Base-by-base conservation (phyloP, 768 basidiomycete genomes). In the Lentinus tigrinus region DNA sequence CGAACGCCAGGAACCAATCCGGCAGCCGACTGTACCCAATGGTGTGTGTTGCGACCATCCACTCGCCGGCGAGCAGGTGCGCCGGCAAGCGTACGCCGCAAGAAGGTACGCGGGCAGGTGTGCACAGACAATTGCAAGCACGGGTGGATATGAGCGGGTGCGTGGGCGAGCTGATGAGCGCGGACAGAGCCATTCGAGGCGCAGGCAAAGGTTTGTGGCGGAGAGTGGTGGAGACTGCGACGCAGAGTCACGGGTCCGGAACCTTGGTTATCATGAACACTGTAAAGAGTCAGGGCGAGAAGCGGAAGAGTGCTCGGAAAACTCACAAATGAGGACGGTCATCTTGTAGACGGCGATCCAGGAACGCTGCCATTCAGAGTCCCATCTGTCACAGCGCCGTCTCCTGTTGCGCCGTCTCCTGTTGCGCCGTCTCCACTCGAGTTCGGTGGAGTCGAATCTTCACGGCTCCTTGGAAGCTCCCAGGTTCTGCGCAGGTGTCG, bases 311-410 rank as follows among this genome's bases (percentile, higher is more conserved):
- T 4, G 13, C 11, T 23, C 23, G 2, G 19, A 13, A 14, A 19
- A 24, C 91, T 76, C 68, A 94, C 94, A 85, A 48, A 96, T 85
- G 39, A 86, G 84, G n/a, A 95, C 74, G 21, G 83, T 79, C 56
- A 95, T 79, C 56, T 80, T 80, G 73, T 93, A 96, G 4, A 95
- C 75, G 3, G 88, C 91, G n/a, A 89, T 73, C 93, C 93, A 97
- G 17, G 75, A 69, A 43, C 78, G 69, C 53, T 85, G 80, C n/a
- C n/a, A n/a, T 7, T 72, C 65, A 53, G 83, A 77, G 5, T 84
- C 85, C 83, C 87, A 91, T 3, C n/a, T n/a, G n/a, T n/a, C n/a
- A n/a, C n/a, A n/a, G n/a, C n/a, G n/a, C n/a, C n/a, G n/a, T n/a
- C n/a, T n/a, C n/a, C n/a, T n/a, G n/a, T n/a, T n/a, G n/a, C n/a